A percentile compares a stretch with the other conserved stretches of the same genome.
These are phyloP conservation scores for Salvia sclarea DNA, from an alignment of 305 asterid species.

Conservation along the genomic window DNA sequence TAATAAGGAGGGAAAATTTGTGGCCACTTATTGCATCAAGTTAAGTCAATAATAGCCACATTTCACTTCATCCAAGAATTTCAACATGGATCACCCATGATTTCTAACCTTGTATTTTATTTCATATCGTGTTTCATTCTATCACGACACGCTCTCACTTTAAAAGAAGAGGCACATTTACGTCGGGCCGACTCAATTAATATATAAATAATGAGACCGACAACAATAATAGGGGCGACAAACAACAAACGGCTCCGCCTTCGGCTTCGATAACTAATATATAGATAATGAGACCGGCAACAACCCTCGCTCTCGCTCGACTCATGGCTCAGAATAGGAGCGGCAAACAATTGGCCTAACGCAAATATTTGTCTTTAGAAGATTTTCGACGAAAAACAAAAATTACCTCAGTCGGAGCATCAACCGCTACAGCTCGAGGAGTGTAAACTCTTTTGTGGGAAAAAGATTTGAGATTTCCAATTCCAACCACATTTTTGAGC, in stretches of 20 bases:
- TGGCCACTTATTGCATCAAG: neutral
- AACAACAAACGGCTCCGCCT: too few relatives aligned
- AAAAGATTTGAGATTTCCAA: conserved; percentile 20
- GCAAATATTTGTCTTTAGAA: too few relatives aligned
- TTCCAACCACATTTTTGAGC: conserved; percentile 14
- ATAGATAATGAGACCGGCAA: too few relatives aligned
- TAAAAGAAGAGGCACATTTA: too few relatives aligned
- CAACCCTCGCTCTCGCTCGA: too few relatives aligned
- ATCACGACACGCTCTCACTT: neutral
- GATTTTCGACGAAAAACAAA: neutral
- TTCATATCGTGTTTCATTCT: neutral
- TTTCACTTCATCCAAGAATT: neutral
- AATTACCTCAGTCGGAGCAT: conserved; percentile 42
- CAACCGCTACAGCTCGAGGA: conserved; percentile 39
- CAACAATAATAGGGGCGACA: too few relatives aligned
- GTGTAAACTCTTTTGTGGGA: conserved; percentile 15
- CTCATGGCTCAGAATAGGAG: too few relatives aligned
- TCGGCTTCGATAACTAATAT: too few relatives aligned
- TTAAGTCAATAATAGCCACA: conserved; percentile 3
- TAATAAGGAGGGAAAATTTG: neutral
- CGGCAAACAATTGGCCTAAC: too few relatives aligned
- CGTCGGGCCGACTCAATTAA: too few relatives aligned
- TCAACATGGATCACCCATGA: neutral
- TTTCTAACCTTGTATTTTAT: neutral
- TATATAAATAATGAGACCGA: too few relatives aligned